phyloP scores from a whole-genome alignment of 169 alveolate genomes.

The Nephromyces sp. region DNA sequence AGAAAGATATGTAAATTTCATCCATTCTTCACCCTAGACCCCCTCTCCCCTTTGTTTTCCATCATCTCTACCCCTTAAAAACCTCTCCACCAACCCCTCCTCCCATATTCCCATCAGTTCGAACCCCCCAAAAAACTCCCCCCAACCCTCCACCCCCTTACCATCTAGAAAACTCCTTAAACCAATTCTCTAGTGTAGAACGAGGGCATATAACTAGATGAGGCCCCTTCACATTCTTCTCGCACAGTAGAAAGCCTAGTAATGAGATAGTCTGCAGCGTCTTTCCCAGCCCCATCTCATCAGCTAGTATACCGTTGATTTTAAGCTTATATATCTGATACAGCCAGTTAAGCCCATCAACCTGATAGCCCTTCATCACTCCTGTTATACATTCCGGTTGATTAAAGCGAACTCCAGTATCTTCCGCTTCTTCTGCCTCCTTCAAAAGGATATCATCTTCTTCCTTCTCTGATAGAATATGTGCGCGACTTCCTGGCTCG shows the following conservation, averaged over 20 bases:
- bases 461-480: constrained; percentile 9
- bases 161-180: constrained; percentile 5
- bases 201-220: constrained; percentile 92
- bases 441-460: constrained; percentile 22
- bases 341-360: constrained; percentile 81
- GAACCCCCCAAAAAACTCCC: not conserved
- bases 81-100: not conserved
- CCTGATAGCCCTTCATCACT: constrained; percentile 66
- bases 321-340: constrained; percentile 67
- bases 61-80: not conserved
- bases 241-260: not conserved
- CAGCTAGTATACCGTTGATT: constrained; percentile 62
- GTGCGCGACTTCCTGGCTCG: not conserved
- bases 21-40: too few relatives aligned
- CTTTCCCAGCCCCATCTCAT: constrained; percentile 97
- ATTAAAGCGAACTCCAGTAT: not conserved
- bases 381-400: constrained; percentile 28
- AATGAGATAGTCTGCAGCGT: constrained; percentile 65
- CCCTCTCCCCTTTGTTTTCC: too few relatives aligned
- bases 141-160: not conserved
- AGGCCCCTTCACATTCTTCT: constrained; percentile 40
- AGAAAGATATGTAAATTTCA: not conserved
- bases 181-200: constrained; percentile 92
- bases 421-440: constrained; percentile 6
- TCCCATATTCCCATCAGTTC: not conserved